Evolutionary conservation across 202 grass and related monocot genomes (phyloP), one percentile per base, ranked within the genome.

Genomic region (Schoenoplectus tabernaemontani): DNA sequence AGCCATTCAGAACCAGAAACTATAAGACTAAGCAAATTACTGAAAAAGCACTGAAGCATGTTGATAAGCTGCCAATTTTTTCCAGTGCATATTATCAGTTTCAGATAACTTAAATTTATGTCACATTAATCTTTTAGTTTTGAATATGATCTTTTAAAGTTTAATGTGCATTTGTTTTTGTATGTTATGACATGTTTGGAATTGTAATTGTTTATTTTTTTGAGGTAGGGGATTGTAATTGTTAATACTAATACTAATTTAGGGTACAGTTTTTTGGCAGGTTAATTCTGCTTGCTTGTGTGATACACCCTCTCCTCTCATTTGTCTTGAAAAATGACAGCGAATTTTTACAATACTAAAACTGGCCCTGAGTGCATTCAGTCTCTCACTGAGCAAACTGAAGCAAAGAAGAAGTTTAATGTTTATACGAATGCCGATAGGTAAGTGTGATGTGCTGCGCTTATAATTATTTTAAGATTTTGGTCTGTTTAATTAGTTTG

Each of bases 51-150:
- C 81, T 96, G 41, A 83, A 89, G 6, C 93, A 96, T 86, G 84
- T 96, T 0, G 84, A 96, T 82, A 89, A 80, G 86, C 80, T 96
- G 43, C 93, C 90, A 0, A 93, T 74, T 79, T 96, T 93, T 85
- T 95, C 92, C 15, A 84, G 70, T 36, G 0, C 70, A 75, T 75
- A n/a, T 56, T 28, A 75, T 20, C 70, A 75, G 17, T 33, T 75
- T 34, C 70, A 75, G 28, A 75, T 46, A 36, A 7, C 16, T 54
- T 75, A 28, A 73, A 36, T 37, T 34, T n/a, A n/a, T n/a, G n/a
- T n/a, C n/a, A n/a, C n/a, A n/a, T n/a, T n/a, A n/a, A n/a, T n/a
- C n/a, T 75, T 75, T 56, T 75, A 16, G 47, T 54, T 47, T 75
- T 56, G 47, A 50, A 33, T 34, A 75, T 54, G 28, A 26, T 56